phyloP scores from a whole-genome alignment of 2,329 filamentous ascomycete species.

The Aureobasidium melanogenum region DNA sequence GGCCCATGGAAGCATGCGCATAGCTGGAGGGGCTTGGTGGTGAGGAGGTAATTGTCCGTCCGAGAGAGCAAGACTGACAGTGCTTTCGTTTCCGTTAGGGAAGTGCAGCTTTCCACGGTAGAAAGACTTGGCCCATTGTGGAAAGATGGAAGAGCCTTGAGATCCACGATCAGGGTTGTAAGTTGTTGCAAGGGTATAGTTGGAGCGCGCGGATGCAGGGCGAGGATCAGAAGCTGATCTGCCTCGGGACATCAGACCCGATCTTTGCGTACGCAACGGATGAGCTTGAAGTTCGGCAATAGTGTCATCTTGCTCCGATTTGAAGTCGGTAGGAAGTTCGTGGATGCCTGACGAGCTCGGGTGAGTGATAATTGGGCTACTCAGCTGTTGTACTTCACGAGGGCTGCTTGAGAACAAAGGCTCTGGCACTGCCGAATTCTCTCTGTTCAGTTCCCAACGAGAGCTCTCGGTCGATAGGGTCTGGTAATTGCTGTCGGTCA shows the following conservation, averaged over 20 bases:
- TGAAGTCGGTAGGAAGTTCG: not conserved
- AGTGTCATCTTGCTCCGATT: conserved; percentile 25
- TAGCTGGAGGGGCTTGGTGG: not conserved
- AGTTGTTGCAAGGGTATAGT: conserved; percentile 19
- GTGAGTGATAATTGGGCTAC: not conserved
- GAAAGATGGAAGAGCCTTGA: conserved; percentile 24
- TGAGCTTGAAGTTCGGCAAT: conserved; percentile 26
- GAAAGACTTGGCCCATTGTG: conserved; percentile 28
- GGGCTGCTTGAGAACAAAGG: conserved; percentile 22
- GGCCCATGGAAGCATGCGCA: conserved; percentile 5
- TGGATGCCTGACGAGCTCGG: conserved; percentile 5
- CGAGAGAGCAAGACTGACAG: conserved; percentile 4
- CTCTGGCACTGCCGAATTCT: conserved; percentile 24
- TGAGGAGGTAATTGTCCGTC: not conserved
- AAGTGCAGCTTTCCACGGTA: conserved; percentile 23
- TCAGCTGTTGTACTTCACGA: not conserved
- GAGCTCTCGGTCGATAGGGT: conserved; percentile 1
- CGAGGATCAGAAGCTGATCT: conserved; percentile 20
- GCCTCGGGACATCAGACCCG: conserved; percentile 25
- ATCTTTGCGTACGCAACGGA: conserved; percentile 24
- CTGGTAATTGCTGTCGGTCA: not conserved
- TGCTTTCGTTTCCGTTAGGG: conserved; percentile 11
- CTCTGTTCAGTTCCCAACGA: not conserved
- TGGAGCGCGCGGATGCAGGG: conserved; percentile 21
- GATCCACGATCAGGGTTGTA: conserved; percentile 22